phyloP scores from a whole-genome alignment of 23 red algal species.

The Agarophyton chilense region DNA sequence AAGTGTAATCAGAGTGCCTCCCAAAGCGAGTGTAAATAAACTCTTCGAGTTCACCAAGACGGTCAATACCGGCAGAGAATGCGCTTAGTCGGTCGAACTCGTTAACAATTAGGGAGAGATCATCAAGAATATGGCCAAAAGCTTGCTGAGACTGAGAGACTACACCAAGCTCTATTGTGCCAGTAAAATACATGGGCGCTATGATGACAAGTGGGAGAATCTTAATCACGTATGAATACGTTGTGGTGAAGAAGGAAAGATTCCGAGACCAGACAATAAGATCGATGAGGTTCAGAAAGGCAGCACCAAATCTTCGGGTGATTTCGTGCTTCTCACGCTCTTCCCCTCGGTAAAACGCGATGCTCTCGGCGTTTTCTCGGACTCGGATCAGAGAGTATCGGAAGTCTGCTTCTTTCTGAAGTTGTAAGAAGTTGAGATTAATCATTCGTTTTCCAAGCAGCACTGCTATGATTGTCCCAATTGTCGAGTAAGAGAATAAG shows the following conservation, averaged over 20 bases:
- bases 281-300: conserved; percentile 72
- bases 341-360: conserved; percentile 94
- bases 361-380: conserved; percentile 94
- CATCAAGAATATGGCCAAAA: conserved; percentile 93
- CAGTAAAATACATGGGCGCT: conserved; percentile 91
- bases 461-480: conserved; percentile 80
- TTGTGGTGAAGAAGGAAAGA: conserved; percentile 93
- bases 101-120: conserved; percentile 90
- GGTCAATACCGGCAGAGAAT: conserved; percentile 94
- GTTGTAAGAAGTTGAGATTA: conserved; percentile 85
- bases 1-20: background rate
- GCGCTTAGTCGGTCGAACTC: conserved; percentile 83
- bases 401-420: conserved; percentile 96
- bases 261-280: conserved; percentile 88
- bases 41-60: conserved; percentile 94
- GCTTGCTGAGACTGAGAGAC: conserved; percentile 87
- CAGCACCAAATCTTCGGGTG: conserved; percentile 53
- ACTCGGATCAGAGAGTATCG: conserved; percentile 90
- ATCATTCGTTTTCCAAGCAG: conserved; percentile 80
- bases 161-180: conserved; percentile 88
- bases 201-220: conserved; percentile 90
- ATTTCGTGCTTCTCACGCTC: conserved; percentile 70
- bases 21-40: conserved; percentile 73
- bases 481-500: conserved; percentile 72
- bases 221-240: conserved; percentile 94